Conservation (phyloP, 2,329 filamentous ascomycete species). For the Alternaria viburni region DNA sequence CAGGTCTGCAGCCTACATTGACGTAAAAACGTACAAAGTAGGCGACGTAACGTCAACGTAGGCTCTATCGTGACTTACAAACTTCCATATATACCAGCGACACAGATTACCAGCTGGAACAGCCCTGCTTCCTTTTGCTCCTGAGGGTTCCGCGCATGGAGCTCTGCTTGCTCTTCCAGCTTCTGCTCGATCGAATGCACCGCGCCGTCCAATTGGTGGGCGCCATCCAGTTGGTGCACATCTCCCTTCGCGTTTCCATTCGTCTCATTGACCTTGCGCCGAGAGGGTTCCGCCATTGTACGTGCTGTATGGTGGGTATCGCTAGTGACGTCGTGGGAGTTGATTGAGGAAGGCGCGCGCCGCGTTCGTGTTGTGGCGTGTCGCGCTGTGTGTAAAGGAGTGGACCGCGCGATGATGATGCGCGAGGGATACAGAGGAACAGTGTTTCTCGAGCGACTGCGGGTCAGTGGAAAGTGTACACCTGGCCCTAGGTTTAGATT, state of each 20-base stretch:
- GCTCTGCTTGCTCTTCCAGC: slow-evolving; percentile 39
- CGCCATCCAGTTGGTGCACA: slow-evolving; percentile 29
- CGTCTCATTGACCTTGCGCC: slow-evolving; percentile 34
- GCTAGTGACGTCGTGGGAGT: not conserved
- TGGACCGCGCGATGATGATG: not conserved
- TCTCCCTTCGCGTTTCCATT: slow-evolving; percentile 30
- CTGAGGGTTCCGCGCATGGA: slow-evolving; percentile 39
- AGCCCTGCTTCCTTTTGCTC: slow-evolving; percentile 61
- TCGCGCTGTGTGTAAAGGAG: not conserved
- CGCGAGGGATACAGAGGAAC: not conserved
- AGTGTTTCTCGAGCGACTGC: not conserved
- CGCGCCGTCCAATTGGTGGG: slow-evolving; percentile 32
- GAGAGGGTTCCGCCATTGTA: slow-evolving; percentile 36
- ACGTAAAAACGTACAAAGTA: not conserved
- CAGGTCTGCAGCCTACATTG: not conserved
- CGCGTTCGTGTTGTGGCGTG: not conserved
- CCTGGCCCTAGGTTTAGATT: slow-evolving; percentile 4
- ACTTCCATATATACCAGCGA: slow-evolving; percentile 94
- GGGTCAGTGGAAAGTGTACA: slow-evolving; percentile 7
- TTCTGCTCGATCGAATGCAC: slow-evolving; percentile 38
- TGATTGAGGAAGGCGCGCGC: not conserved
- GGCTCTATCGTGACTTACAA: slow-evolving; percentile 67
- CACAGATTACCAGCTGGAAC: slow-evolving; percentile 80
- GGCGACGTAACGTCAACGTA: not conserved
- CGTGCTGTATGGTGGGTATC: not conserved